These are phyloP conservation scores for Crithidia brevicula DNA, from an alignment of 208 protist genomes.

Conservation along the genomic window DNA sequence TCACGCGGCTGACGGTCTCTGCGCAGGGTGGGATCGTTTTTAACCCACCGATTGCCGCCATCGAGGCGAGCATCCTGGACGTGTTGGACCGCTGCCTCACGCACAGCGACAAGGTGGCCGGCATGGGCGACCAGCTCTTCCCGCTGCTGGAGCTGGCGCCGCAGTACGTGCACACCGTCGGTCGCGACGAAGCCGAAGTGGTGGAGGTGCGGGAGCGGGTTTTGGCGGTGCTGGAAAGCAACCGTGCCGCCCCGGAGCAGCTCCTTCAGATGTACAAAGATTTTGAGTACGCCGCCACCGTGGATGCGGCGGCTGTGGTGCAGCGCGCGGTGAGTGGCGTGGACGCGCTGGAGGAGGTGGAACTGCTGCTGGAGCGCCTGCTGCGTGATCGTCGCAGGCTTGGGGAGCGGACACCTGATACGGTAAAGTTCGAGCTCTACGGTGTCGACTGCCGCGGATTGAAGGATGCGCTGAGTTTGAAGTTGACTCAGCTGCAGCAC, in stretches of 20 bases:
- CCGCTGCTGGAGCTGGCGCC: constrained; percentile 79
- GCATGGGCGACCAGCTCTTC: constrained; percentile 93
- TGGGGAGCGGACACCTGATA: constrained; percentile 77
- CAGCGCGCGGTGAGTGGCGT: constrained; percentile 41
- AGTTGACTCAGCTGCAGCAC: constrained; percentile 61
- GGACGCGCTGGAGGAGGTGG: constrained; percentile 85
- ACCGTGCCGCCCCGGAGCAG: constrained; percentile 84
- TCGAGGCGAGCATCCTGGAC: constrained; percentile 52
- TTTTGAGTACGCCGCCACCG: constrained; percentile 88
- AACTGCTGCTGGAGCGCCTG: constrained; percentile 86
- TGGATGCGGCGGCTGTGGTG: constrained; percentile 56
- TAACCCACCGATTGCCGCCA: constrained; percentile 70
- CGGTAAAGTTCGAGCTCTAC: constrained; percentile 91
- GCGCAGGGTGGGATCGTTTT: constrained; percentile 56
- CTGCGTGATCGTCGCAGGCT: constrained; percentile 83
- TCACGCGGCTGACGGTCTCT: constrained; percentile 65
- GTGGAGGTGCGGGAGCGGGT: constrained; percentile 55
- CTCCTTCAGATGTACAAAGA: constrained; percentile 89
- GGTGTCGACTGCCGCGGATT: constrained; percentile 88
- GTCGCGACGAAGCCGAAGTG: constrained; percentile 64
- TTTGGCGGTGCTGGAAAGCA: constrained; percentile 61
- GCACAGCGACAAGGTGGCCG: constrained; percentile 68
- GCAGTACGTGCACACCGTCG: constrained; percentile 54
- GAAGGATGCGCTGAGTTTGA: constrained; percentile 69
- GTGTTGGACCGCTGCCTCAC: constrained; percentile 86